These are phyloP conservation scores for Corymbia calophylla DNA, from an alignment of 441 rosid genomes.

Conservation along the genomic window DNA sequence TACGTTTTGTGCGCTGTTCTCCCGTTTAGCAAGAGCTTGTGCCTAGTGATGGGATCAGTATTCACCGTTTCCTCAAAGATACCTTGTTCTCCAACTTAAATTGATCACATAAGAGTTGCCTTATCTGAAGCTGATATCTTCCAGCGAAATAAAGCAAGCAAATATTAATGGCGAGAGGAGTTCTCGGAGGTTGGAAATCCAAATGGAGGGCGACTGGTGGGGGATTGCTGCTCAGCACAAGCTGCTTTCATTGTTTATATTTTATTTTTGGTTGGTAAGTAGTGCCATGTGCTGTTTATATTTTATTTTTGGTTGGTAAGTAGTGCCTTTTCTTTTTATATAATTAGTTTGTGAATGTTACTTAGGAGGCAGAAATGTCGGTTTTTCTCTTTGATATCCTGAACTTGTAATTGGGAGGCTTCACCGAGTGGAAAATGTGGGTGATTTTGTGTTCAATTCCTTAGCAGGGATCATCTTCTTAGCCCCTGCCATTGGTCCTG, in stretches of 20 bases:
- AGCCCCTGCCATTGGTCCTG: not conserved
- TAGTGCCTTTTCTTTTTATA: not conserved
- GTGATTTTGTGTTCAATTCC: not conserved
- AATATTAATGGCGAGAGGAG: not conserved
- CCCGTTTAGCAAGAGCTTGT: not conserved
- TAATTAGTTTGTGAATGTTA: not conserved
- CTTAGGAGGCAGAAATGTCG: not conserved
- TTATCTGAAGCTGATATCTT: not conserved
- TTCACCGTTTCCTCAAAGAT: not conserved
- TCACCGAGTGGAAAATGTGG: not conserved
- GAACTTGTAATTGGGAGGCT: not conserved
- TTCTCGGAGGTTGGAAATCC: not conserved
- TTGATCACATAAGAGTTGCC: not conserved
- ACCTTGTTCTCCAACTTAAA: not conserved
- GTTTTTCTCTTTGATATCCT: not conserved
- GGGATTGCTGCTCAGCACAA: not conserved
- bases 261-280: not conserved
- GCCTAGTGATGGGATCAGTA: not conserved
- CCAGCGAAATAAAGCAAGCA: not conserved
- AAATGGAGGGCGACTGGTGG: not conserved
- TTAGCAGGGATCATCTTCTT: not conserved
- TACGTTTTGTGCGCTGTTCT: not conserved
- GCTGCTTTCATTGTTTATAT: not conserved
- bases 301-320: not conserved
- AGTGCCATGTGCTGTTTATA: not conserved